phyloP scores from a whole-genome alignment of 192 early-diverging fungal species.

The Pilaira anomala region DNA sequence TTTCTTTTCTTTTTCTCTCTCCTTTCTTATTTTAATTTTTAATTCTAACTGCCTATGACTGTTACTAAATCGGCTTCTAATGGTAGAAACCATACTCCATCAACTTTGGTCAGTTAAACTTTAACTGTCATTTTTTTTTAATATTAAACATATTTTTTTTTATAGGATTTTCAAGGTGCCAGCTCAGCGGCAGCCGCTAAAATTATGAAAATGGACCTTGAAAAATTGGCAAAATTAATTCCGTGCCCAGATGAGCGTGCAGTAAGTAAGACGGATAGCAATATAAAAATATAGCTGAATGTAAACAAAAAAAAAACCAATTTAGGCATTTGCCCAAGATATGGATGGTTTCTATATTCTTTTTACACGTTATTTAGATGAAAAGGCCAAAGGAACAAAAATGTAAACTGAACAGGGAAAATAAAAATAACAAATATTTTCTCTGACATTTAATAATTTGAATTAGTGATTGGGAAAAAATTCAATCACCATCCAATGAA shows the following conservation, averaged over 20 bases:
- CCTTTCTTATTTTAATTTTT: conserved; percentile 2
- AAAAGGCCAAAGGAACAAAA: conserved; percentile 73
- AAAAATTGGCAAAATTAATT: conserved; percentile 54
- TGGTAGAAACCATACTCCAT: conserved; percentile 41
- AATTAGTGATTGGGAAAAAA: conserved; percentile 88
- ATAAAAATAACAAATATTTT: background rate
- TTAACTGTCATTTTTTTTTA: background rate
- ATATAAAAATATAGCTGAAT: background rate
- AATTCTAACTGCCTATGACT: background rate
- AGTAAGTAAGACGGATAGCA: conserved; percentile 25
- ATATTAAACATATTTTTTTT: background rate
- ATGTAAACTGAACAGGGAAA: no score
- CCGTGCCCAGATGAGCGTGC: conserved; percentile 58
- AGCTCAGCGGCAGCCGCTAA: conserved; percentile 61
- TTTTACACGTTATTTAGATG: conserved; percentile 82
- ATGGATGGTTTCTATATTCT: conserved; percentile 86
- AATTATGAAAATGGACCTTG: conserved; percentile 75
- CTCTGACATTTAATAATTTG: background rate
- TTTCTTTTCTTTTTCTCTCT: background rate
- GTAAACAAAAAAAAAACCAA: background rate
- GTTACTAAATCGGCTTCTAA: conserved; percentile 2
- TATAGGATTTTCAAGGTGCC: conserved; percentile 55
- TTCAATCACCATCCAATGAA: conserved; percentile 87
- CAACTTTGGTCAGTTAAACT: conserved; percentile 43
- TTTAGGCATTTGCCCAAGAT: conserved; percentile 37